Percentiles rank a stretch among this genome's conserved stretches.
These are phyloP conservation scores for Pyrrhoderma noxium DNA, from an alignment of 1,284 basidiomycete genomes.

Conservation along the genomic window DNA sequence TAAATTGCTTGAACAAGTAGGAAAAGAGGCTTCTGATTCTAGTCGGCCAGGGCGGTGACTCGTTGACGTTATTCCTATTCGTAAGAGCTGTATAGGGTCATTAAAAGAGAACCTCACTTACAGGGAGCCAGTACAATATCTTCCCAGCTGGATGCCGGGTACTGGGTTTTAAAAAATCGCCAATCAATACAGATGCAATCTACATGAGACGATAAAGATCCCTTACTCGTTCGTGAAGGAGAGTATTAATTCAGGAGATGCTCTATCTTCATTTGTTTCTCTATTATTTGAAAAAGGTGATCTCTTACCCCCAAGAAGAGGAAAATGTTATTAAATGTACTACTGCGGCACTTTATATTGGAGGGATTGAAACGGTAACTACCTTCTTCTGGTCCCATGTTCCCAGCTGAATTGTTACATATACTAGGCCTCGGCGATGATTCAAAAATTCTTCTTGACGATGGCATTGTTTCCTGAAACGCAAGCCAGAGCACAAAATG, in stretches of 20 bases:
- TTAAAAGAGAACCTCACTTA: too few species aligned
- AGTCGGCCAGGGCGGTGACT: not conserved
- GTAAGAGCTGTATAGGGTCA: not conserved
- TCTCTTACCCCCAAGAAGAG: too few species aligned
- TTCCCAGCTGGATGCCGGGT: slow-evolving; percentile 20
- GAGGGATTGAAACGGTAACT: too few species aligned
- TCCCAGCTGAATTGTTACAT: too few species aligned
- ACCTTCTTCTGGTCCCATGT: too few species aligned
- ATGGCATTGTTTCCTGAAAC: slow-evolving; percentile 34
- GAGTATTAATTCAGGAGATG: slow-evolving; percentile 11
- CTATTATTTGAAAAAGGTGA: slow-evolving; percentile 10
- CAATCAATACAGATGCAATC: not conserved
- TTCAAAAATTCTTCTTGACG: slow-evolving; percentile 29
- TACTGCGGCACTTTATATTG: too few species aligned
- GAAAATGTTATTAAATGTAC: too few species aligned
- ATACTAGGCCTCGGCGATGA: not conserved
- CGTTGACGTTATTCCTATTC: not conserved
- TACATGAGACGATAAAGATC: slow-evolving; percentile 9
- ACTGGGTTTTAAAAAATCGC: slow-evolving; percentile 16
- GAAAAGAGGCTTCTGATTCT: not conserved
- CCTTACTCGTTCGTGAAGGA: slow-evolving; percentile 14
- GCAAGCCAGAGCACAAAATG: slow-evolving; percentile 33
- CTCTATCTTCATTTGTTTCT: slow-evolving; percentile 10
- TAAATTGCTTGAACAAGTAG: slow-evolving; percentile 10
- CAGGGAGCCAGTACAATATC: not conserved